Conservation (phyloP, 1,139 yeast species). For the Candida anutae region DNA sequence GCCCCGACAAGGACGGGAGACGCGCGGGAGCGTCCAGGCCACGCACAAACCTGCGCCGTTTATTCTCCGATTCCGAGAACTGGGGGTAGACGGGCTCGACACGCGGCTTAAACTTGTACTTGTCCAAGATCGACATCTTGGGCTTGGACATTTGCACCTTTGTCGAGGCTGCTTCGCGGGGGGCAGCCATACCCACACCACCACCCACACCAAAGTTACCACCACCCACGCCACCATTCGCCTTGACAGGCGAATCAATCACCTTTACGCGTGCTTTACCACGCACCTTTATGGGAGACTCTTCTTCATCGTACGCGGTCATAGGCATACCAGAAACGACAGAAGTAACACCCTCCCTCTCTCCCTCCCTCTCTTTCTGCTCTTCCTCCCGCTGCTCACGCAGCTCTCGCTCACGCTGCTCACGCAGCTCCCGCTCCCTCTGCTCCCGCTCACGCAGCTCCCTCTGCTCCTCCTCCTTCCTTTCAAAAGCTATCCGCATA, state of each 20-base stretch:
- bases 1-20: neutral
- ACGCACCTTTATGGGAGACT: slow-evolving; percentile 27
- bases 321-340: neutral
- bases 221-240: neutral
- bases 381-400: slow-evolving; percentile 8
- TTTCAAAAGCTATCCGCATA: slow-evolving; percentile 10
- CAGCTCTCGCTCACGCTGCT: slow-evolving; percentile 5
- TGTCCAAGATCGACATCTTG: slow-evolving; percentile 46
- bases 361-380: no score
- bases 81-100: slow-evolving; percentile 19
- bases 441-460: slow-evolving; percentile 10
- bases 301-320: slow-evolving; percentile 18
- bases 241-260: slow-evolving; percentile 5
- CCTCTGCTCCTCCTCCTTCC: slow-evolving; percentile 8
- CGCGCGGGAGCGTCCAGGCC: slow-evolving; percentile 9
- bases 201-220: neutral
- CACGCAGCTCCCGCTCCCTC: no score
- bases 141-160: slow-evolving; percentile 52
- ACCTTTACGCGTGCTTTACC: slow-evolving; percentile 25
- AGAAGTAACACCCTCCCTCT: no score
- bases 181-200: no score
- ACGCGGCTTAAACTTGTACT: slow-evolving; percentile 31
- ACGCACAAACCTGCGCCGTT: slow-evolving; percentile 31
- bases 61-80: slow-evolving; percentile 12
- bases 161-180: slow-evolving; percentile 26